Percentiles rank a stretch among this genome's conserved stretches.
These are phyloP conservation scores for Glycyrrhiza uralensis DNA, from an alignment of 306 rosid genomes.

Conservation along the genomic window DNA sequence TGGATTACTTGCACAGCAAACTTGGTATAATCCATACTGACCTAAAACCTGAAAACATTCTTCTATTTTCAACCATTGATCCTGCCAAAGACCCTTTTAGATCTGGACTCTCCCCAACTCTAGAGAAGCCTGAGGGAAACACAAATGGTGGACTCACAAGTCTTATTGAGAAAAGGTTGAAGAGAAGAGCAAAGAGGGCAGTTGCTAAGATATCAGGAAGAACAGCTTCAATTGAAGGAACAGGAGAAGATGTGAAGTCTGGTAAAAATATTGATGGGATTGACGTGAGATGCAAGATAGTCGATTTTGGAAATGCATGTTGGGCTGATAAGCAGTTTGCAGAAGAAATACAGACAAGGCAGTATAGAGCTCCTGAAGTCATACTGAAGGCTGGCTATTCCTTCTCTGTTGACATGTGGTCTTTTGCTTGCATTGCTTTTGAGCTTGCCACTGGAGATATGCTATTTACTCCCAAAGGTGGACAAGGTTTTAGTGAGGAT, in stretches of 20 bases:
- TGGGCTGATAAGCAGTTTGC: conserved; percentile 72
- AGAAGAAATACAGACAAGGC: conserved; percentile 92
- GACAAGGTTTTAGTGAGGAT: conserved; percentile 85
- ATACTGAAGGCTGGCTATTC: conserved; percentile 77
- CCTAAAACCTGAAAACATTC: conserved; percentile 93
- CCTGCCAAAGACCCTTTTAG: conserved; percentile 77
- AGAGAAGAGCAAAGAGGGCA: conserved; percentile 82
- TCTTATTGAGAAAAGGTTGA: conserved; percentile 77
- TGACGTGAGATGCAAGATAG: conserved; percentile 88
- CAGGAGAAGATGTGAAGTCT: conserved; percentile 43
- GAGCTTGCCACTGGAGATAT: conserved; percentile 98
- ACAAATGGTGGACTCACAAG: conserved; percentile 59
- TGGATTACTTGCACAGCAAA: conserved; percentile 90
- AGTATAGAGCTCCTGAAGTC: conserved; percentile 97
- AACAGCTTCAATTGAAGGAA: conserved; percentile 71
- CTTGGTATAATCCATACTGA: conserved; percentile 86
- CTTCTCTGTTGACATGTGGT: conserved; percentile 91
- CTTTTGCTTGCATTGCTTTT: conserved; percentile 87
- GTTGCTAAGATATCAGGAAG: conserved; percentile 85
- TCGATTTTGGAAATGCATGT: conserved; percentile 94
- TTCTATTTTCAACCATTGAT: conserved; percentile 75
- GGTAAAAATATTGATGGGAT: conserved; percentile 61
- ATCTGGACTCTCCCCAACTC: conserved; percentile 59
- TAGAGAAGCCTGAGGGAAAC: conserved; percentile 82
- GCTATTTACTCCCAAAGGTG: conserved; percentile 81